phyloP scores from a whole-genome alignment of 2,329 filamentous ascomycete species.

The Colletotrichum siamense region DNA sequence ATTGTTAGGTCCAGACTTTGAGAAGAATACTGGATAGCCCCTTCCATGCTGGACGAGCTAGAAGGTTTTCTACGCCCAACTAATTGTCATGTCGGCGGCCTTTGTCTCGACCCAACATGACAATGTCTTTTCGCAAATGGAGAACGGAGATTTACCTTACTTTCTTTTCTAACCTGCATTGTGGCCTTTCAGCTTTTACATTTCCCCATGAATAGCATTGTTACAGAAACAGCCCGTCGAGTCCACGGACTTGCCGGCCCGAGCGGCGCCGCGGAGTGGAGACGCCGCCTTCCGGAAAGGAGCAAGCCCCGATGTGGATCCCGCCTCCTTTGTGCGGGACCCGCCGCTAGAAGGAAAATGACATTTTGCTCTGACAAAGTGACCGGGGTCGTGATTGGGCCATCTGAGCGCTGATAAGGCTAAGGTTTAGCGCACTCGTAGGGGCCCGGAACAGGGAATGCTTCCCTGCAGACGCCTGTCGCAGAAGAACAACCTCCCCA shows the following conservation, averaged over 20 bases:
- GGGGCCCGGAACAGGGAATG: conserved; percentile 7
- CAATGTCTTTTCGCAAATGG: not conserved
- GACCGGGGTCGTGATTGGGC: conserved; percentile 5
- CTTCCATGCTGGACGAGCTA: not conserved
- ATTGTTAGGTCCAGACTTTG: not conserved
- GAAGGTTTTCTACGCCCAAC: fast-evolving
- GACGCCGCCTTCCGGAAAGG: not conserved
- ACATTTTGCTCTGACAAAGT: conserved; percentile 21
- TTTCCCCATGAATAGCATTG: too few relatives aligned
- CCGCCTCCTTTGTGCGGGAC: not conserved
- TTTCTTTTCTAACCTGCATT: too few relatives aligned
- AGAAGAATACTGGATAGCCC: not conserved
- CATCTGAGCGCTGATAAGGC: conserved; percentile 17
- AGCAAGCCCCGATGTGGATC: not conserved
- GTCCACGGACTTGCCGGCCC: not conserved
- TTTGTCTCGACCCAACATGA: not conserved
- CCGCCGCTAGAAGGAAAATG: not conserved
- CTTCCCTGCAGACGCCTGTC: not conserved
- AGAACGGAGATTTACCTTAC: too few relatives aligned
- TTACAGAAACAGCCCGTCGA: too few relatives aligned
- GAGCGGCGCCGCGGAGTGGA: not conserved
- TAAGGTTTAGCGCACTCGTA: conserved; percentile 10
- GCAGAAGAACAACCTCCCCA: not conserved
- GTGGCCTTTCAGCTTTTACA: too few relatives aligned
- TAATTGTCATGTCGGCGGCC: not conserved